Conservation (phyloP, 805 yeast genomes). For the Kazachstania bromeliacearum region DNA sequence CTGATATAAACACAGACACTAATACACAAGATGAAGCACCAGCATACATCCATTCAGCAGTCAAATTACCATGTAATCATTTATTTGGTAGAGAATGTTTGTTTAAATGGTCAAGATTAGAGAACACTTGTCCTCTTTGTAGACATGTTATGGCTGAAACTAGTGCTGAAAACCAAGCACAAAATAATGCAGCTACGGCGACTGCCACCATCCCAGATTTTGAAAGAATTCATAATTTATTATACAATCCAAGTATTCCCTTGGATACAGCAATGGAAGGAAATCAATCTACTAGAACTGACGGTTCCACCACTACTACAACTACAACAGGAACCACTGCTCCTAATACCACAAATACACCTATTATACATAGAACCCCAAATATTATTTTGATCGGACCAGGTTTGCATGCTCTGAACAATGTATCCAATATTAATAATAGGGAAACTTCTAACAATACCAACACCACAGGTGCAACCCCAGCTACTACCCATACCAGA, state of each 20-base stretch:
- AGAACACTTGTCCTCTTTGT: slow-evolving; percentile 81
- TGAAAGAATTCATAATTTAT: slow-evolving; percentile 3
- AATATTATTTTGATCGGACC: slow-evolving; percentile 1
- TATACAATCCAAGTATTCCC: slow-evolving; percentile 4
- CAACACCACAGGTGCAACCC: not conserved
- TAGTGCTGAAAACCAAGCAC: slow-evolving; percentile 1
- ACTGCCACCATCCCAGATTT: slow-evolving; percentile 4
- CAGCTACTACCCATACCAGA: not conserved
- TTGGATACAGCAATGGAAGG: too few relatives aligned
- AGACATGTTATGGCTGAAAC: slow-evolving; percentile 42
- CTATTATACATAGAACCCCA: not conserved
- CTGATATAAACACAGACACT: slow-evolving; percentile 5
- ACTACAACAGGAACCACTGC: not conserved
- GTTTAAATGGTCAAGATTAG: slow-evolving; percentile 68
- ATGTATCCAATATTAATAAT: not conserved
- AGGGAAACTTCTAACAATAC: too few relatives aligned
- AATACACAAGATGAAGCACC: slow-evolving; percentile 11
- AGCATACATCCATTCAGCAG: slow-evolving; percentile 49
- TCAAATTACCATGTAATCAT: slow-evolving; percentile 77
- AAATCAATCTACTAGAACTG: too few relatives aligned
- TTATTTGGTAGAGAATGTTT: slow-evolving; percentile 81
- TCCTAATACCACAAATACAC: too few relatives aligned
- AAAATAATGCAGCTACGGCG: not conserved
- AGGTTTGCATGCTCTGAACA: not conserved
- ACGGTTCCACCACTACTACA: not conserved